Evolutionary conservation across 495 filamentous ascomycete species (phyloP), one percentile per base, ranked within the genome.

Genomic region (Bryoglossum gracile): DNA sequence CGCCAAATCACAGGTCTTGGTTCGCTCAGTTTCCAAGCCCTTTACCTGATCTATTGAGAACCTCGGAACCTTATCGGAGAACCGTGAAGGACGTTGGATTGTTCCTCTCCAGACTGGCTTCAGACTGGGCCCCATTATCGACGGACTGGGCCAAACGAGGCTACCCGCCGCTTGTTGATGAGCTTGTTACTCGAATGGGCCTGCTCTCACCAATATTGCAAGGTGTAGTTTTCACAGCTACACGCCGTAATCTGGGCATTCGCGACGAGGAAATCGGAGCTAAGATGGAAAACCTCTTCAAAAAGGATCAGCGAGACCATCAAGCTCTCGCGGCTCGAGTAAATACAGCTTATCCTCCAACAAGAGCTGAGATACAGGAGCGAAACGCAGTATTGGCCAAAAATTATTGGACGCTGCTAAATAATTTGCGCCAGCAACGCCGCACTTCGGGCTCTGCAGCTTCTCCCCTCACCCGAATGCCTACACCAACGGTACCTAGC

Each of bases 121-220:
- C 45, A 14, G 24, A 58, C 3, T 72, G 65, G 65, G 19, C 11
- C 4, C 2, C 18, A 1, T 62, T 74, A 11, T 34, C 48, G 17
- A 42, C 35, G 5, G 49, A 65, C 21, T 80, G 54, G 43, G 51
- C 8, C 9, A 59, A 42, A 43, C 59, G 60, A 58, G 61, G 59
- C 5, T 82, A 75, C 57, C 84, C 84, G 17, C 76, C 78, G 8
- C 60, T 84, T 5, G 70, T 82, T 26, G 69, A 72, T 34, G 84
- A 89, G 59, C 62, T 87, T 1, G 53, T 73, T 17, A 49, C 42
- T 3, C 37, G 46, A 13, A 67, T 87, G n/a, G 51, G 58, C 1
- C 64, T 84, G 17, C 62, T 58, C 9, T 86, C 84, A 0, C 66
- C 73, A 0, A 65, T 72, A 2, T 50, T 87, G 9, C 76, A 84